Percentiles rank a stretch among this genome's conserved stretches.
Evolutionary conservation across 768 basidiomycete species (phyloP).

Genomic region (Collybia nuda): DNA sequence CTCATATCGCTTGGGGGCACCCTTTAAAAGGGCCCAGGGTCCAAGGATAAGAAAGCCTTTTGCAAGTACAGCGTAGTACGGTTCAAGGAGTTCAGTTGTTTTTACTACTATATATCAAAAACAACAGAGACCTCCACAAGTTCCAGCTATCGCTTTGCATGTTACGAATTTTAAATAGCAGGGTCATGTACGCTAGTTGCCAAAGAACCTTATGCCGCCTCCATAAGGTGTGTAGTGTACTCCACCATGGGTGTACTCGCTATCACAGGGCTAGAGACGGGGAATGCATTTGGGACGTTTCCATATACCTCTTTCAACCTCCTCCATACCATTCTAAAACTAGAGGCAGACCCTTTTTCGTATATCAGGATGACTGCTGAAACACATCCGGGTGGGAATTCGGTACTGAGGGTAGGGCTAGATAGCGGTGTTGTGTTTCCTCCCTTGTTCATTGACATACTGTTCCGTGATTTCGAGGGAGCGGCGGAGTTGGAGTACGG

Average conservation of each 20-base stretch:
- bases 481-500: constrained; percentile 16
- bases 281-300: constrained; percentile 27
- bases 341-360: constrained; percentile 89
- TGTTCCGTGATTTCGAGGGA: constrained; percentile 24
- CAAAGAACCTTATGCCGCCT: too few relatives aligned
- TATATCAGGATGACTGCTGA: constrained; percentile 78
- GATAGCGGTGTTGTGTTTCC: constrained; percentile 11
- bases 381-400: constrained; percentile 35
- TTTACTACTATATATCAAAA: too few relatives aligned
- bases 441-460: constrained; percentile 18
- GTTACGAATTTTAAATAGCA: too few relatives aligned
- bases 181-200: too few relatives aligned
- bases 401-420: constrained; percentile 15
- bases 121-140: too few relatives aligned
- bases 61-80: too few relatives aligned
- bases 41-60: too few relatives aligned
- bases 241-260: constrained; percentile 41
- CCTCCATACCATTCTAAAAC: constrained; percentile 78
- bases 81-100: too few relatives aligned
- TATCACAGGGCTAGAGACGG: constrained; percentile 41
- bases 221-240: constrained; percentile 33
- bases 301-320: constrained; percentile 71
- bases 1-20: too few relatives aligned
- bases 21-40: too few relatives aligned
- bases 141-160: too few relatives aligned